Percentiles rank a stretch among this genome's conserved stretches.
Conservation (phyloP, 352 stramenopile species). For the Globisporangium recalcitrans region DNA sequence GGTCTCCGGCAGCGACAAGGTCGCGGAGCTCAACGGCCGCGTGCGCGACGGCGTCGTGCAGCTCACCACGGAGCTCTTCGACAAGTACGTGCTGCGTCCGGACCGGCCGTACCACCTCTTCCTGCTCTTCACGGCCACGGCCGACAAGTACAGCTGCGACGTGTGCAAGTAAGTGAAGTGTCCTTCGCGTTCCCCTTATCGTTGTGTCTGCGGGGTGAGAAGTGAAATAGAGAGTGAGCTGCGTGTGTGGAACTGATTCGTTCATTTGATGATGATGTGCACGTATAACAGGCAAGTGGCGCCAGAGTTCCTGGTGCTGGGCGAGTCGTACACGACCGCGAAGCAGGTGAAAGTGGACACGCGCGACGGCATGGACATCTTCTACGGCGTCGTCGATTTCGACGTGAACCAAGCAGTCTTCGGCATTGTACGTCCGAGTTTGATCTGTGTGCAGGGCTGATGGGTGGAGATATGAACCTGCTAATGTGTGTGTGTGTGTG, state of each 20-base stretch:
- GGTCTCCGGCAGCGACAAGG: slow-evolving; percentile 48
- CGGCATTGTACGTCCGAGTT: slow-evolving; percentile 35
- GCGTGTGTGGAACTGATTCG: background rate
- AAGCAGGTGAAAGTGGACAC: slow-evolving; percentile 74
- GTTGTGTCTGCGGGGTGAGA: background rate
- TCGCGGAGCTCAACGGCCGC: slow-evolving; percentile 42
- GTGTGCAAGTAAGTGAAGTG: slow-evolving; percentile 65
- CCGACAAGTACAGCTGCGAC: slow-evolving; percentile 73
- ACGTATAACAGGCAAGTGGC: slow-evolving; percentile 37
- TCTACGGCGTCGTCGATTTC: slow-evolving; percentile 78
- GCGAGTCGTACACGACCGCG: slow-evolving; percentile 53
- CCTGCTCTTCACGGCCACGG: slow-evolving; percentile 69
- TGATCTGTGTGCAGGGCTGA: background rate
- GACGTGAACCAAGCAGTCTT: slow-evolving; percentile 64
- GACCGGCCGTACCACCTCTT: slow-evolving; percentile 81
- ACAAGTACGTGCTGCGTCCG: slow-evolving; percentile 46
- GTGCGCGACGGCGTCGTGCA: slow-evolving; percentile 56
- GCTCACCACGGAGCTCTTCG: slow-evolving; percentile 54
- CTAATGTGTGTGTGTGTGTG: too few species aligned
- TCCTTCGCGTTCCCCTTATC: too few species aligned
- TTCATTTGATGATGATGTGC: background rate
- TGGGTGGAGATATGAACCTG: background rate
- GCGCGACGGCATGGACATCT: slow-evolving; percentile 67
- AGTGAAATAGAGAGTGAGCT: background rate
- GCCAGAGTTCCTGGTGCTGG: slow-evolving; percentile 62